A percentile compares a stretch with the other conserved stretches of the same genome.
phyloP scores from a whole-genome alignment of 116 monocot genomes.

The Phalaenopsis hybrid region DNA sequence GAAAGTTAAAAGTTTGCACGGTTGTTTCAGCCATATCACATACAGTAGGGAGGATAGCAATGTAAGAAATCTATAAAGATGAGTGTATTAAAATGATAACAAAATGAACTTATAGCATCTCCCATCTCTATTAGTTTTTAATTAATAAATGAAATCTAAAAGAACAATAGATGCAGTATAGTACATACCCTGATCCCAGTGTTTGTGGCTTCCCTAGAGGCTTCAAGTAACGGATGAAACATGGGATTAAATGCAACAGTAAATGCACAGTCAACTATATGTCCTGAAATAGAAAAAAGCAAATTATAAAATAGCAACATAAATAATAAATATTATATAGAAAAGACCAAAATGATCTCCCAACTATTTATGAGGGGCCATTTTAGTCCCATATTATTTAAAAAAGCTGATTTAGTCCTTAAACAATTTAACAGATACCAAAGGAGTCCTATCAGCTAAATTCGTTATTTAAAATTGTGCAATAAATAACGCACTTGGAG shows the following conservation, averaged over 20 bases:
- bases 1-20: no score
- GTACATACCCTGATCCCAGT: conserved; percentile 73
- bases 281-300: conserved; percentile 38
- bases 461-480: no score
- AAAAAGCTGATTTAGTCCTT: no score
- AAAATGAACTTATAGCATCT: not conserved
- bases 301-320: conserved; percentile 8
- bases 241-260: conserved; percentile 98
- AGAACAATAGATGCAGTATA: conserved; percentile 2
- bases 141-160: not conserved
- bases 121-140: not conserved
- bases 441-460: no score
- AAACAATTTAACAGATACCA: no score
- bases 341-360: no score
- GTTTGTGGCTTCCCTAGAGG: conserved; percentile 93
- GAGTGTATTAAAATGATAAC: not conserved
- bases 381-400: no score
- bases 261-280: conserved; percentile 94
- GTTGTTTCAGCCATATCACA: no score
- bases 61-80: not conserved
- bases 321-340: not conserved
- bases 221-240: conserved; percentile 88
- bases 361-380: no score
- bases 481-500: no score
- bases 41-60: not conserved